Percentiles rank a stretch among this genome's conserved stretches.
Evolutionary conservation across 1,284 basidiomycete species (phyloP).

Genomic region (Singerocomus inundabilis): DNA sequence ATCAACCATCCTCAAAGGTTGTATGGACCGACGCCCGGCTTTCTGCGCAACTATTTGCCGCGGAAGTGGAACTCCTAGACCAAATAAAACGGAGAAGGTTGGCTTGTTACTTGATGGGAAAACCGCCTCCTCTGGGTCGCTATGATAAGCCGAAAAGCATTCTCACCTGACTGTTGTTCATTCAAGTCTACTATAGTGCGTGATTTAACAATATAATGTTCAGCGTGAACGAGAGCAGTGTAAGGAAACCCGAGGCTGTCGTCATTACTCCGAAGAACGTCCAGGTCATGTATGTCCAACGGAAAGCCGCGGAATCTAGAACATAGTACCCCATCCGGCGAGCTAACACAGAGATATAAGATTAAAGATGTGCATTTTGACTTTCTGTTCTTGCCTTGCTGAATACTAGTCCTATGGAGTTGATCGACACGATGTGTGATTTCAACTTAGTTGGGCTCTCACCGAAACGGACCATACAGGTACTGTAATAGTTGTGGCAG

Average conservation of each 20-base stretch:
- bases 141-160: constrained; percentile 43
- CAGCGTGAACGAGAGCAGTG: constrained; percentile 52
- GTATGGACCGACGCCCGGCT: constrained; percentile 46
- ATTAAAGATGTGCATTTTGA: constrained; percentile 63
- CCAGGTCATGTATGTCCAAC: constrained; percentile 75
- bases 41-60: constrained; percentile 42
- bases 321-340: constrained; percentile 69
- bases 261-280: constrained; percentile 69
- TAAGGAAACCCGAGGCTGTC: constrained; percentile 55
- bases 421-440: constrained; percentile 10
- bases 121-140: constrained; percentile 60
- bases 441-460: constrained; percentile 20
- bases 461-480: constrained; percentile 67
- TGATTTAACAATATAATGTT: constrained; percentile 47
- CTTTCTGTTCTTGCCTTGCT: constrained; percentile 61
- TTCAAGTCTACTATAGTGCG: constrained; percentile 44
- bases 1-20: constrained; percentile 7
- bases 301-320: constrained; percentile 63
- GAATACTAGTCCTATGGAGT: constrained; percentile 65
- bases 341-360: constrained; percentile 58
- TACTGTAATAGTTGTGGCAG: constrained; percentile 45
- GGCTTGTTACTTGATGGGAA: constrained; percentile 58
- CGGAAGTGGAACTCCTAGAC: constrained; percentile 39
- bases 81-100: constrained; percentile 53
- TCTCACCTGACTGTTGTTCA: constrained; percentile 47